Base-by-base conservation (phyloP, 176 grass and related monocot genomes). In the Aegilops umbellulata region DNA sequence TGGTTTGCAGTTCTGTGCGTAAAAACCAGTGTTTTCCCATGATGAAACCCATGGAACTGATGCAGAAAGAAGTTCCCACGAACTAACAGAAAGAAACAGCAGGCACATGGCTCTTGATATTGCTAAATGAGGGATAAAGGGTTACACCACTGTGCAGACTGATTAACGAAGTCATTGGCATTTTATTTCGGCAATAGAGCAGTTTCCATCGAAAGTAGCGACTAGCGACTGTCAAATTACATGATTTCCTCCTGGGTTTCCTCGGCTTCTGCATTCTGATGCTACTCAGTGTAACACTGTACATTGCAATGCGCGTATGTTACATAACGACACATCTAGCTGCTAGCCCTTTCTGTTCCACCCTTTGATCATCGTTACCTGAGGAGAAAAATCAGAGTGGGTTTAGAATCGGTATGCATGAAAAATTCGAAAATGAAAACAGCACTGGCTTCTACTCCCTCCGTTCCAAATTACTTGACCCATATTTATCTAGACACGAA, bases 311-410 rank as follows among this genome's bases (percentile, higher is more conserved):
- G 67, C 65, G 34, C 20, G 15, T 75, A 77, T 68, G 23, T 87
- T 92, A 98, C 81, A 98, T 90, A 77, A 98, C 85, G 82, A 74
- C 84, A 90, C 93, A 98, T 66, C 69, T 90, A 83, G 47, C 11
- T 12, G 84, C 76, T 19, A 91, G 26, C 73, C 93, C 95, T 90
- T 98, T 95, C 38, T 93, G 93, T 24, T 95, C 95, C 79, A 89
- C 83, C 78, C 93, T 90, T 64, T 94, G 93, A 38, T 95, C 93
- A 64, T 92, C 93, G 32, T 87, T 95, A 8, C 95, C 93, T 98
- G 85, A 78, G 78, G 22, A 58, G 16, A 29, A 77, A 55, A 88
- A 39, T 53, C 20, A 23, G 53, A 32, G 6, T 16, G 42, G 10
- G 22, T 49, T 80, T 74, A 60, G 14, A 60, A 68, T 60, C 7